phyloP scores from a whole-genome alignment of 768 basidiomycete species.

The Rhodosporidiobolus odoratus region DNA sequence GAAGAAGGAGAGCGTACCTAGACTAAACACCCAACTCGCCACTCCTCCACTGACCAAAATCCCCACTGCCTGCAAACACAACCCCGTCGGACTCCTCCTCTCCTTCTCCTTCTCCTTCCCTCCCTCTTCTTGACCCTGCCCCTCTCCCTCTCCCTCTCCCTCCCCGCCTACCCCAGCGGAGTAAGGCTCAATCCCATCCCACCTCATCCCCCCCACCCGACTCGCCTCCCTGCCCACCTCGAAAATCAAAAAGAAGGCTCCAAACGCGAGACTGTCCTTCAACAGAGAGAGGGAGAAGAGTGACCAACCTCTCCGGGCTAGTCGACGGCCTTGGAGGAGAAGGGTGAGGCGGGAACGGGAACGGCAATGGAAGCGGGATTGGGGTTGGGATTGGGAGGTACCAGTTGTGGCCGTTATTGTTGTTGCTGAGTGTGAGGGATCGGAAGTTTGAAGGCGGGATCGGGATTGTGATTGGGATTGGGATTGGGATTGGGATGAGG shows the following conservation, averaged over 20 bases:
- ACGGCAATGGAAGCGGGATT: neutral
- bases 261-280: conserved; percentile 40
- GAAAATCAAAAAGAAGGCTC: conserved; percentile 40
- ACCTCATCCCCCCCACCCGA: conserved; percentile 9
- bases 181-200: conserved; percentile 6
- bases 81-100: neutral
- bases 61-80: conserved; percentile 17
- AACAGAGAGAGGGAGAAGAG: conserved; percentile 30
- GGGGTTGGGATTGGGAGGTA: no score
- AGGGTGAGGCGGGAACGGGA: neutral
- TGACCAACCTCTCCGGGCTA: conserved; percentile 35
- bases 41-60: conserved; percentile 24
- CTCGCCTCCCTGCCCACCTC: conserved; percentile 31
- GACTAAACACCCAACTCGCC: conserved; percentile 25
- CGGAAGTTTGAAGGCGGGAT: no score
- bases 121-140: neutral
- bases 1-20: neutral
- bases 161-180: no score
- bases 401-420: no score
- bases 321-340: conserved; percentile 14
- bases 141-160: no score
- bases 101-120: conserved; percentile 4
- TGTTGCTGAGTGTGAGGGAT: no score
- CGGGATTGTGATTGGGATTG: no score
- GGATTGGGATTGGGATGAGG: no score